A percentile compares a stretch with the other conserved stretches of the same genome.
These are phyloP conservation scores for Penicillium chermesinum DNA, from an alignment of 495 filamentous ascomycete species.

Conservation along the genomic window DNA sequence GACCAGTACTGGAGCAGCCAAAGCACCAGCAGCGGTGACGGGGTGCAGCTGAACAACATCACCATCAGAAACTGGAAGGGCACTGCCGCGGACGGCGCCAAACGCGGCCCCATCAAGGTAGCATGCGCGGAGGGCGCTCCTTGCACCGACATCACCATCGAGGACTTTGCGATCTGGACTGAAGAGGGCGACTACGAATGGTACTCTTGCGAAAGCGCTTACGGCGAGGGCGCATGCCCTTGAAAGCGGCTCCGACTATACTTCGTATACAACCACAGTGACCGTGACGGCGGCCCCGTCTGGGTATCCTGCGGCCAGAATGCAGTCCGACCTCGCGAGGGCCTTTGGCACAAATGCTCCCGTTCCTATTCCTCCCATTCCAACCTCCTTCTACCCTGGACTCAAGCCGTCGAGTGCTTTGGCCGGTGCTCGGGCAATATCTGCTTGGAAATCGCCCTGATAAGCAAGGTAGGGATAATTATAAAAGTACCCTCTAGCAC, in stretches of 20 bases:
- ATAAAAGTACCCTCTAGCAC: no score
- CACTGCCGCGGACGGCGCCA: constrained; percentile 44
- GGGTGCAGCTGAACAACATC: constrained; percentile 48
- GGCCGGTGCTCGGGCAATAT: constrained; percentile 11
- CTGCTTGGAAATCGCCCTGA: no score
- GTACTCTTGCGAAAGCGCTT: constrained; percentile 47
- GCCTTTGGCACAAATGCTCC: constrained; percentile 39
- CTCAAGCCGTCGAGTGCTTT: constrained; percentile 31
- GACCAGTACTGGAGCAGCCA: constrained; percentile 50
- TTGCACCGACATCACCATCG: constrained; percentile 48
- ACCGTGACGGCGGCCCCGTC: constrained; percentile 34
- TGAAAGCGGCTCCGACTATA: constrained; percentile 18
- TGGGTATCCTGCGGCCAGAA: constrained; percentile 46
- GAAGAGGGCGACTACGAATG: constrained; percentile 40
- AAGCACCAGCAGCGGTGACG: constrained; percentile 32
- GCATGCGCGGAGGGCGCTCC: constrained; percentile 44
- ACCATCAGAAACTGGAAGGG: constrained; percentile 55
- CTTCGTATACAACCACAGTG: constrained; percentile 29
- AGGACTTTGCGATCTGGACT: constrained; percentile 58
- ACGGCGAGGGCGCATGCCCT: constrained; percentile 47
- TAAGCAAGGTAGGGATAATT: no score
- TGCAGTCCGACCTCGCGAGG: constrained; percentile 41
- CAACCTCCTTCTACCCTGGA: constrained; percentile 51
- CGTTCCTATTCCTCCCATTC: constrained; percentile 54
- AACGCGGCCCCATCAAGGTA: constrained; percentile 47